phyloP scores from a whole-genome alignment of 1,284 basidiomycete species.

The Ceratobasidium sp. region DNA sequence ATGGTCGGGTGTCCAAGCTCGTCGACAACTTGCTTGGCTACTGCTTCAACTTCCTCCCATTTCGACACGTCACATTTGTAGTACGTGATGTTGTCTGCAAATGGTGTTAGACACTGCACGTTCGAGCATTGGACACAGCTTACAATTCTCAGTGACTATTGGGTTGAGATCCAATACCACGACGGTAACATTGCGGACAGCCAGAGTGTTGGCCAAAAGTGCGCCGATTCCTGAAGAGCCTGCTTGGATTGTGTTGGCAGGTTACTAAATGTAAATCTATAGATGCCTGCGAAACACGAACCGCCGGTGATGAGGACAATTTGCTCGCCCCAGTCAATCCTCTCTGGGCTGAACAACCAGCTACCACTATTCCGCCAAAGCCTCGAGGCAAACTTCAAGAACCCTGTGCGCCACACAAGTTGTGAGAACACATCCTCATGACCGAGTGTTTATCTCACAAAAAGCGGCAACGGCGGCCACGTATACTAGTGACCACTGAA shows the following conservation, averaged over 20 bases:
- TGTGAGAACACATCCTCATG: slow-evolving; percentile 32
- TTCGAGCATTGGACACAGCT: slow-evolving; percentile 51
- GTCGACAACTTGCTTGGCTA: slow-evolving; percentile 76
- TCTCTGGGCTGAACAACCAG: slow-evolving; percentile 69
- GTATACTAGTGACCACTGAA: slow-evolving; percentile 68
- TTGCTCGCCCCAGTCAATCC: slow-evolving; percentile 85
- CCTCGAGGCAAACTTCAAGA: slow-evolving; percentile 74
- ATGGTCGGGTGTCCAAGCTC: slow-evolving; percentile 92
- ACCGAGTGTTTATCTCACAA: slow-evolving; percentile 66
- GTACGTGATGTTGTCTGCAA: slow-evolving; percentile 79
- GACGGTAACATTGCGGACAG: slow-evolving; percentile 83
- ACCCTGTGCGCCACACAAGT: slow-evolving; percentile 63
- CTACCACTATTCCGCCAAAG: slow-evolving; percentile 80
- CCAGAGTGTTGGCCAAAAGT: slow-evolving; percentile 84
- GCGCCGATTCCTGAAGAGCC: slow-evolving; percentile 92
- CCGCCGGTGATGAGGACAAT: slow-evolving; percentile 92
- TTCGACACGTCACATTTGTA: slow-evolving; percentile 93
- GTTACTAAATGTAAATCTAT: background rate
- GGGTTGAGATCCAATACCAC: slow-evolving; percentile 87
- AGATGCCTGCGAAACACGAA: slow-evolving; percentile 56
- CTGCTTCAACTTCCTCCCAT: slow-evolving; percentile 80
- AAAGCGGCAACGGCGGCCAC: slow-evolving; percentile 69
- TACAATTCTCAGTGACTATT: slow-evolving; percentile 81
- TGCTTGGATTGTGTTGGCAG: slow-evolving; percentile 54
- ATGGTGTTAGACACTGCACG: slow-evolving; percentile 9